Base-by-base conservation (phyloP, 495 filamentous ascomycete species). In the Talaromyces trachyspermus region DNA sequence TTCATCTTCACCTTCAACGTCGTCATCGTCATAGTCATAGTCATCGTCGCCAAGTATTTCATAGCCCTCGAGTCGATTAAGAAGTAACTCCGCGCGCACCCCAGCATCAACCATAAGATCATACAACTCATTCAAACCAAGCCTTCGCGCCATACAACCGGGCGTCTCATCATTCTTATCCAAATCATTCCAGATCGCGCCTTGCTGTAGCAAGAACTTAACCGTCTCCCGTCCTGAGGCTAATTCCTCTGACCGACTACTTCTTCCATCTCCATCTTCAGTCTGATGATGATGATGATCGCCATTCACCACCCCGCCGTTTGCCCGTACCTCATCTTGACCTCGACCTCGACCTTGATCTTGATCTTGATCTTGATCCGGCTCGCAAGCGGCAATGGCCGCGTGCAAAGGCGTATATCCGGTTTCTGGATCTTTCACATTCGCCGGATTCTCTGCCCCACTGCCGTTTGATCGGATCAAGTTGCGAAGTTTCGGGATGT, bases 151-250 rank as follows among this genome's bases (percentile, higher is more conserved):
- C 14, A 96, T 57, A 66, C 94, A 97, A 1, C 88, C 92, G 0
- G 92, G 91, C 11, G 94, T 98, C 74, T 97, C 89, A 48, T 85
- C 75, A 36, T 85, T 80, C 29, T 70, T 65, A 54, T 97, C 88
- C 3, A 98, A 70, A 62, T 95, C 89, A 65, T 98, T 98, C 92
- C 92, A 98, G 46, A 97, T 95, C 4, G 87, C 94, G 2, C 92
- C 92, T 58, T 86, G 80, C 54, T 89, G 71, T 43, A 98, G 71
- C 19, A 98, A 70, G 54, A 94, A 78, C 44, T 75, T 75, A 12
- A 96, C 74, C 0, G 83, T 88, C 43, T 80, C 71, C 29, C 73
- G 36, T 77, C 84, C 66, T 9, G 69, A 68, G 36, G 83, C 71
- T 7, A 82, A 57, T 24, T 69, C 59, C 14, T 74, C 58, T n/a